Conservation (phyloP, 2,329 filamentous ascomycete genomes). For the Fonsecaea nubica region DNA sequence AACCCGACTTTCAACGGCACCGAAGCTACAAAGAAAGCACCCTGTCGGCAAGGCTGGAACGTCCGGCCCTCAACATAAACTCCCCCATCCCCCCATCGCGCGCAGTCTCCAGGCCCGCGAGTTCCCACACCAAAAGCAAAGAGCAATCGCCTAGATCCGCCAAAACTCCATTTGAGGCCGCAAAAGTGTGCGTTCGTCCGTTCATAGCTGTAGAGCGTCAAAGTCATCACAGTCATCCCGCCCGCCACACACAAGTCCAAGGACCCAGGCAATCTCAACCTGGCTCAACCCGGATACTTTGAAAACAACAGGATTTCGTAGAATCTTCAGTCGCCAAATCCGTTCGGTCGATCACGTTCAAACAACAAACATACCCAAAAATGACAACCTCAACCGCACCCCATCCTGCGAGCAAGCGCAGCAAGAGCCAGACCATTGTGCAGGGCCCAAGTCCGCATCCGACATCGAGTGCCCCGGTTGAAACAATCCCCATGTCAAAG, state of each 20-base stretch:
- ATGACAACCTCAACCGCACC: slow-evolving; percentile 23
- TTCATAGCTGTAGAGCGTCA: background rate
- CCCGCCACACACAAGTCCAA: background rate
- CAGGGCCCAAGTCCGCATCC: background rate
- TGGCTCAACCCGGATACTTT: background rate
- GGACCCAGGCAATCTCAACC: background rate
- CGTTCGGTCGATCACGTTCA: background rate
- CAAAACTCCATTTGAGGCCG: background rate
- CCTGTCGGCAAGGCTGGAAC: background rate
- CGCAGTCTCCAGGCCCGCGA: background rate
- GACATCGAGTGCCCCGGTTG: slow-evolving; percentile 12
- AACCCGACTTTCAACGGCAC: background rate
- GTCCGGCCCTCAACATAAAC: background rate
- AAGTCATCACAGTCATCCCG: background rate
- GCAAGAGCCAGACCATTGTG: slow-evolving; percentile 12
- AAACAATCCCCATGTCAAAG: slow-evolving; percentile 28
- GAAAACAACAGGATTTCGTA: background rate
- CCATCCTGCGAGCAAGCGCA: slow-evolving; percentile 21
- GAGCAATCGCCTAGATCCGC: background rate
- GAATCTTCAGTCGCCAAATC: background rate
- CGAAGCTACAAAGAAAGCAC: background rate
- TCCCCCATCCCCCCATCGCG: background rate
- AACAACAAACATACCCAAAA: background rate
- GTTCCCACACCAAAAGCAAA: background rate
- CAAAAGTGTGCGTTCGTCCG: background rate